Evolutionary conservation across 2,329 filamentous ascomycete species (phyloP).

Genomic region (Pseudomassariella vexata): DNA sequence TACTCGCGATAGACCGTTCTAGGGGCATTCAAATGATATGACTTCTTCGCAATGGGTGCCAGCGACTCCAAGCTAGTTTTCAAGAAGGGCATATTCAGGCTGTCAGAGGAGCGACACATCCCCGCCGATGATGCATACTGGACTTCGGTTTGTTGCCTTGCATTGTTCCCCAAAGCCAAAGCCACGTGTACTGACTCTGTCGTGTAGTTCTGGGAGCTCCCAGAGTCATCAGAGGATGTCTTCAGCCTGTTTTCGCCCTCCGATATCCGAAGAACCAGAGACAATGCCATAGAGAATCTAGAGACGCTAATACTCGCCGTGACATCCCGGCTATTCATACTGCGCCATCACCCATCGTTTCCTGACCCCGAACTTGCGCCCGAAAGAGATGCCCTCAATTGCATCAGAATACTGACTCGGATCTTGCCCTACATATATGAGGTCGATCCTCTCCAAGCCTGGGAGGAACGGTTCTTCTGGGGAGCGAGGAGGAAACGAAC

Average conservation of each 20-base stretch:
- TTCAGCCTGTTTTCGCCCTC: slow-evolving; percentile 91
- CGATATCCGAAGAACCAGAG: slow-evolving; percentile 82
- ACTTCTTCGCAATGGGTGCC: slow-evolving; percentile 68
- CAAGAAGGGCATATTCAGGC: slow-evolving; percentile 94
- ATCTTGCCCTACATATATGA: slow-evolving; percentile 91
- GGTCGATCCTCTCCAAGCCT: slow-evolving; percentile 70
- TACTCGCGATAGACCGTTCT: slow-evolving; percentile 15
- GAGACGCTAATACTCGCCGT: slow-evolving; percentile 83
- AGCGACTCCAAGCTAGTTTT: slow-evolving; percentile 98
- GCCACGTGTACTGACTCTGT: too few species aligned
- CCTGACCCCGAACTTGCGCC: slow-evolving; percentile 79
- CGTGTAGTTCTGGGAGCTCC: slow-evolving; percentile 96
- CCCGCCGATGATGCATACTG: slow-evolving; percentile 86
- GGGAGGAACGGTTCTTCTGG: slow-evolving; percentile 97
- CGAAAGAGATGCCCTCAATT: slow-evolving; percentile 86
- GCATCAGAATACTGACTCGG: slow-evolving; percentile 83
- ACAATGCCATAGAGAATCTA: slow-evolving; percentile 78
- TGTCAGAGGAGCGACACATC: slow-evolving; percentile 88
- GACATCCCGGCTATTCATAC: slow-evolving; percentile 72
- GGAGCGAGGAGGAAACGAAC: slow-evolving; percentile 65
- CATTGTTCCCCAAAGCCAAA: not conserved
- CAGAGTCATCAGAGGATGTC: slow-evolving; percentile 91
- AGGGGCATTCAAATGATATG: too few species aligned
- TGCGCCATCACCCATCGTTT: slow-evolving; percentile 87
- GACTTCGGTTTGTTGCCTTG: slow-evolving; percentile 69